Base-by-base conservation (phyloP, 371 early-diverging fungal species). In the Fennellomyces sp. region DNA sequence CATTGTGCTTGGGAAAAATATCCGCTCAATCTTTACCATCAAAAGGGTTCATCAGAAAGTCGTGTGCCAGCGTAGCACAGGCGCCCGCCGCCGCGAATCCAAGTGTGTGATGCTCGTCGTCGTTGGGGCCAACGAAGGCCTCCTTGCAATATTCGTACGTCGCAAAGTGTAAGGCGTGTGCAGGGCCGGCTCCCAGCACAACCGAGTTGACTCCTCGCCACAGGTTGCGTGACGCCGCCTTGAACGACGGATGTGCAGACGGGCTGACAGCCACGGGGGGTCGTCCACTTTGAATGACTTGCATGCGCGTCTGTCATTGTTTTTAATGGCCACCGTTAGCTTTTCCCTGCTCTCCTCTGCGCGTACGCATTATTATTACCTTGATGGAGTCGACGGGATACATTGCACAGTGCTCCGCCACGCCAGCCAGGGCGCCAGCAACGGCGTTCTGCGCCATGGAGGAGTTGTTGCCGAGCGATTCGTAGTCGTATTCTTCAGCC, bases 361-460 rank as follows among this genome's bases (percentile, higher is more conserved):
- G 27, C 33, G 36, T 21, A 53, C 26, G 29, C 50, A 29, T 58
- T 29, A 28, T 36, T n/a, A 10, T 64, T 81, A 91, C 94, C 91
- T 97, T 97, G 69, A 97, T 90, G 61, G 88, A 86, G 66, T 98
- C 98, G 35, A 97, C 80, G 10, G 98, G 98, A 79, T 92, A 96
- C 92, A 95, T 94, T 56, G 95, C 86, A 50, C 91, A 87, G 70
- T 98, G 98, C 72, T 98, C 98, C 35, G 94, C 92, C 63, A 97
- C 95, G 62, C 98, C 98, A 23, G 98, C 98, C 15, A 95, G 80
- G 3, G 97, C 97, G 30, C 98, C 98, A 5, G 97, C 97, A 41
- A 91, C 65, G 56, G 95, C 75, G 69, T 96, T 93, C 51, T 91
- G 88, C 17, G 84, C 67, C 61, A 95, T 77, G 13, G 90, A 76